phyloP scores from a whole-genome alignment of 2,329 filamentous ascomycete genomes.

The Gaeumannomyces sp. region DNA sequence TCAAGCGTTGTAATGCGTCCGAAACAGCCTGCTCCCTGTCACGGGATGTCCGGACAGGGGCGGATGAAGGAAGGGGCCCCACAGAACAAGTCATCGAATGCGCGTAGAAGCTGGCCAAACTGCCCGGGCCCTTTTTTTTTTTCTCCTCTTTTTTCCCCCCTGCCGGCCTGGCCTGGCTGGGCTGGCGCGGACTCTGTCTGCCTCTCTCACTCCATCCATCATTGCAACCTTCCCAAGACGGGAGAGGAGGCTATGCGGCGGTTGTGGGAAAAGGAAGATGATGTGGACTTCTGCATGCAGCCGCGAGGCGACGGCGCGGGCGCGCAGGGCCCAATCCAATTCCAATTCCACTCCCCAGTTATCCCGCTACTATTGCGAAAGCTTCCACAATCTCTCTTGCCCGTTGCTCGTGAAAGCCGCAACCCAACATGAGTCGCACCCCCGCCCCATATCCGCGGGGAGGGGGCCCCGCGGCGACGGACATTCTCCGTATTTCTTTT shows the following conservation, averaged over 20 bases:
- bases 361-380: too few species aligned
- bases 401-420: background rate
- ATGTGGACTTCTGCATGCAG: too few species aligned
- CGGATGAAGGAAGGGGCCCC: constrained; percentile 17
- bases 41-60: constrained; percentile 23
- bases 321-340: background rate
- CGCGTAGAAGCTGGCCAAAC: constrained; percentile 19
- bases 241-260: too few species aligned
- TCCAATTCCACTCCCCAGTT: too few species aligned
- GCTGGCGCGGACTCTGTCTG: too few species aligned
- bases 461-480: background rate
- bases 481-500: background rate
- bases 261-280: too few species aligned
- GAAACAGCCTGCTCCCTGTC: constrained; percentile 19
- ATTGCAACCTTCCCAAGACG: too few species aligned
- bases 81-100: constrained; percentile 38
- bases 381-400: too few species aligned
- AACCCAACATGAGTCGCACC: background rate
- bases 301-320: too few species aligned
- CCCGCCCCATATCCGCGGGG: background rate
- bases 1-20: constrained; percentile 37
- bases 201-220: too few species aligned
- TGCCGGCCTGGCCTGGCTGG: too few species aligned
- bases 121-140: too few species aligned
- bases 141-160: background rate